Conservation (phyloP, 129 eudicot species). For the Ambrosia trifida region DNA sequence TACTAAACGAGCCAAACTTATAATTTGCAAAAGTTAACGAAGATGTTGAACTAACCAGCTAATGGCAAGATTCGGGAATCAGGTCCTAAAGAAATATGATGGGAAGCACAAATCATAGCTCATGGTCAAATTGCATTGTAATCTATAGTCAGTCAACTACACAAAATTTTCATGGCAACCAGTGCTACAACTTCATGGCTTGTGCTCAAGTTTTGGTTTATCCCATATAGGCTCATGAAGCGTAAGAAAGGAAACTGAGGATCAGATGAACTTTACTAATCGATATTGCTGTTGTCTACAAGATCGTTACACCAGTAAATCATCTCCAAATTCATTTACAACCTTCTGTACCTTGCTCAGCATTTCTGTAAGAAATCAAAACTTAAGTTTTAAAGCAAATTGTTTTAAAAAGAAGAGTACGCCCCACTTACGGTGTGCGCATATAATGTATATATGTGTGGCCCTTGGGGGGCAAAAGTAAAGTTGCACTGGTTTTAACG, state of each 20-base stretch:
- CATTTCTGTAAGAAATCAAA: conserved; percentile 45
- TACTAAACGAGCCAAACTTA: neutral
- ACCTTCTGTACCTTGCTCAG: conserved; percentile 63
- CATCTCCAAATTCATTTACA: conserved; percentile 59
- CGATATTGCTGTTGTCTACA: conserved; percentile 7
- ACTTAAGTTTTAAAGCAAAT: conserved; percentile 12
- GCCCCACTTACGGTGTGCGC: too few species aligned
- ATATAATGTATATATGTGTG: too few species aligned
- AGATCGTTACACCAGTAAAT: conserved; percentile 34
- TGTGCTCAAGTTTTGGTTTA: conserved; percentile 4
- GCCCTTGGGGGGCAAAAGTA: too few species aligned
- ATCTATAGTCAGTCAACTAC: neutral
- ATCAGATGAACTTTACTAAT: conserved; percentile 20
- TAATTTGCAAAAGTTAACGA: neutral
- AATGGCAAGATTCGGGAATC: neutral
- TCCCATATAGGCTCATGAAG: neutral
- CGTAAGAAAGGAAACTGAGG: conserved; percentile 1
- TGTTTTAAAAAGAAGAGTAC: neutral
- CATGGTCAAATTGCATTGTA: conserved; percentile 9
- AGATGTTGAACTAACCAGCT: neutral
- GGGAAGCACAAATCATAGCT: neutral
- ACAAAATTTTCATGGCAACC: neutral
- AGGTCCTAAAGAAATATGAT: conserved; percentile 1
- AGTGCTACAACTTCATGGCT: neutral
- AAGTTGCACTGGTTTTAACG: too few species aligned